Base-by-base conservation (phyloP, 768 basidiomycete genomes). In the Boletus rubescentipes region DNA sequence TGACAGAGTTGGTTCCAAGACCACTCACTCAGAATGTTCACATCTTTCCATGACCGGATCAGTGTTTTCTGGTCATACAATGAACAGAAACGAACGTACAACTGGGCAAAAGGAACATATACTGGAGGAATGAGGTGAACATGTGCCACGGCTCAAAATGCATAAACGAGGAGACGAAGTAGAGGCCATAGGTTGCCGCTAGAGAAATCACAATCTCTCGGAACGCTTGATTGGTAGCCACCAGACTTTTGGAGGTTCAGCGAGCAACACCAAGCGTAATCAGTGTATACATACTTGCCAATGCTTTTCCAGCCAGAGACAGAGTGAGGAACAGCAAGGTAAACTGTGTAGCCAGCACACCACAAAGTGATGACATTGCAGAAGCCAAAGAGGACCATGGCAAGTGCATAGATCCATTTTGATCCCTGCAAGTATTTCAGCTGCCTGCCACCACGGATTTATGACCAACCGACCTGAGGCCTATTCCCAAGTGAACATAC, bases 141-240 rank as follows among this genome's bases (percentile, higher is more conserved):
- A 98, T 89, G 79, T 98, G 95, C 93, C 93, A 96, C 0, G 94
- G 95, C 68, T 98, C 95, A 35, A 93, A 72, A 62, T 95, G 91
- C 74, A 98, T 84, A 70, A 96, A 73, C 9, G 89, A 92, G 54
- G 87, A 81, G 64, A 96, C 72, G 65, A 97, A 79, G 78, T 93
- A 98, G 58, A 93, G 79, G 69, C 88, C 80, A 73, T 89, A 87
- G 53, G 93, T 86, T 63, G 85, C 80, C 58, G 84, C 73, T 53
- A 95, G 75, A 46, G 89, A 91, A 54, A 91, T 84, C 39, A 89
- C 83, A 66, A 97, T 94, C 61, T 94, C 87, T 56, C 88, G 84
- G 66, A 95, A 82, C 2, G 91, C 83, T 56, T 75, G 70, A 61
- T 87, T 91, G 10, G 77, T 77, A 61, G 74, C 71, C 55, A 94